Conservation (phyloP, 345 rosid species). For the Ceriops decandra region DNA sequence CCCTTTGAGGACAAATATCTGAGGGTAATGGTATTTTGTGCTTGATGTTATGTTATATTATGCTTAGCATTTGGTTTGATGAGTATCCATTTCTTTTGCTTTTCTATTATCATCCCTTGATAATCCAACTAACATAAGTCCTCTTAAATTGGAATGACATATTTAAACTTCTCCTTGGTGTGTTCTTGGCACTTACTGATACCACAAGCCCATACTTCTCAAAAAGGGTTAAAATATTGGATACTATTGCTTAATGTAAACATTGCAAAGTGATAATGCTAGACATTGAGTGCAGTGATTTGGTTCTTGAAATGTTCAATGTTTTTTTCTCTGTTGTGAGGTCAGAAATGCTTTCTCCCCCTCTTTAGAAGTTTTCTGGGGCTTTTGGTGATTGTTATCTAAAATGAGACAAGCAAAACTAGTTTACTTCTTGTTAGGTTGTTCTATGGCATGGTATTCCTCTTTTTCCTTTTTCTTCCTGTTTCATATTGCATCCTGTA, state of each 20-base stretch:
- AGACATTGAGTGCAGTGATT: constrained; percentile 60
- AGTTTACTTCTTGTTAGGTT: not conserved
- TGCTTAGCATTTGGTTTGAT: constrained; percentile 21
- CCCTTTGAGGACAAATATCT: constrained; percentile 75
- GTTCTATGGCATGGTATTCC: not conserved
- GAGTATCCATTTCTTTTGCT: not conserved
- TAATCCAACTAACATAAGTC: not conserved
- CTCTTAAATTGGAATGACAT: constrained; percentile 47
- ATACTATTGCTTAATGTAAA: constrained; percentile 60
- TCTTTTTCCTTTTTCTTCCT: not conserved
- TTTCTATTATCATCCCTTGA: not conserved
- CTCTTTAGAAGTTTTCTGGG: not conserved
- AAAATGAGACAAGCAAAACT: not conserved
- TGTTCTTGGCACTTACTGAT: constrained; percentile 65
- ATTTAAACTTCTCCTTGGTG: constrained; percentile 56
- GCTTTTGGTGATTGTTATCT: not conserved
- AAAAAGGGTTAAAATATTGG: constrained; percentile 75
- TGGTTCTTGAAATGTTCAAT: constrained; percentile 71
- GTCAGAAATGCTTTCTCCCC: constrained; percentile 33
- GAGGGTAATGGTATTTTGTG: constrained; percentile 34
- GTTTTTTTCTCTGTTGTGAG: constrained; percentile 74
- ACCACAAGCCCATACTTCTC: constrained; percentile 64
- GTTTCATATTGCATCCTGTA: not conserved
- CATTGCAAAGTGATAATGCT: constrained; percentile 78
- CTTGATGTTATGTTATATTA: constrained; percentile 44